These are phyloP conservation scores for Closterium sp. DNA, from an alignment of 139 green algal genomes.

Conservation along the genomic window DNA sequence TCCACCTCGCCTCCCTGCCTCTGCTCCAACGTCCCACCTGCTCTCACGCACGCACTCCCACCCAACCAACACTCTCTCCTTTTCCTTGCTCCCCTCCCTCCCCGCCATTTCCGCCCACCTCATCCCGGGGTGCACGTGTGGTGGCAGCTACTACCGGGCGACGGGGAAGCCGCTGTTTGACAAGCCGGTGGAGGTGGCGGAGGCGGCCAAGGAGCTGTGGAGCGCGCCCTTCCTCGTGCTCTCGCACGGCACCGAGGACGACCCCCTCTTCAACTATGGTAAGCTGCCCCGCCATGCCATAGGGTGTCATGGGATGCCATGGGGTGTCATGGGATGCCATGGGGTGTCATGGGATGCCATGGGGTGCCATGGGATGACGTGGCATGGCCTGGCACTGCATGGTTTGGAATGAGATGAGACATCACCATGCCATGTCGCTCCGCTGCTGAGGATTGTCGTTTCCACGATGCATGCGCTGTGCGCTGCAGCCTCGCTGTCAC, in stretches of 20 bases:
- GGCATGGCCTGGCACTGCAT: neutral
- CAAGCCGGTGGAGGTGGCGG: slow-evolving; percentile 22
- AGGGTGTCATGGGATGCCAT: neutral
- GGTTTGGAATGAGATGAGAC: neutral
- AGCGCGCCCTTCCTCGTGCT: slow-evolving; percentile 10
- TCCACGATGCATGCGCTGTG: neutral
- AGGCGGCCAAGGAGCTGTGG: slow-evolving; percentile 31
- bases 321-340: neutral
- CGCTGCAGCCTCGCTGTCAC: neutral
- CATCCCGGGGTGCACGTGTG: neutral
- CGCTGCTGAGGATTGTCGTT: too few species aligned
- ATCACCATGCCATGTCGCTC: neutral
- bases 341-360: too few species aligned
- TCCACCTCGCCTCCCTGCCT: too few species aligned
- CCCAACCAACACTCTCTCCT: too few species aligned
- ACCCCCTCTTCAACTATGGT: slow-evolving; percentile 48
- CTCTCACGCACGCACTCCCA: too few species aligned
- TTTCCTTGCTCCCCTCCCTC: neutral
- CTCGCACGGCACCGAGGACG: slow-evolving; percentile 34
- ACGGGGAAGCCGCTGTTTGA: slow-evolving; percentile 24
- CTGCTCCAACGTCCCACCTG: too few species aligned
- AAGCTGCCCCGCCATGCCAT: neutral
- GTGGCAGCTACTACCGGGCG: slow-evolving; percentile 14
- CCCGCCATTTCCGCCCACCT: too few species aligned
- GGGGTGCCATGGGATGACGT: neutral